Base-by-base conservation (phyloP, 768 basidiomycete species). In the Kwoniella bestiolae region DNA sequence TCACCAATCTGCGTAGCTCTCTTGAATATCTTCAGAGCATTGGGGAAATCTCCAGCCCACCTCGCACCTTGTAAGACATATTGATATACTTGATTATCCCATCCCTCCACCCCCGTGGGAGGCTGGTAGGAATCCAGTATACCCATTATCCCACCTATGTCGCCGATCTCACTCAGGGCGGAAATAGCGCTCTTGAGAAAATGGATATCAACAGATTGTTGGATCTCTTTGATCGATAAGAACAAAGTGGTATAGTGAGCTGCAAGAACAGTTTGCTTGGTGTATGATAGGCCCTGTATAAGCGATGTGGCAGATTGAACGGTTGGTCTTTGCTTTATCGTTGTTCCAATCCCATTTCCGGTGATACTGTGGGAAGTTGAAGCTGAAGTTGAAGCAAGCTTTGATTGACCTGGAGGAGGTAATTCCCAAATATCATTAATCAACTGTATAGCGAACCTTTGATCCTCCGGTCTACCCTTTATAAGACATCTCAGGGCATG, bases 31-130 rank as follows among this genome's bases (percentile, higher is more conserved):
- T 28, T 38, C 34, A 73, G 12, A 28, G 70, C 73, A 8, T 62
- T 44, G 3, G 66, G 50, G 65, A 69, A 75, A 52, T 79, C 75
- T 12, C 61, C 57, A n/a, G 71, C 68, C 70, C 73, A 76, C 41
- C 70, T 55, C 1, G 71, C 66, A 29, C 71, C 70, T 35, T 65
- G 68, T 26, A 79, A 59, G 5, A 68, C 70, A 29, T 67, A 62
- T 21, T 57, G 53, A 68, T 70, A 79, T 6, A 66, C 46, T 12
- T 55, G 29, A 5, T 49, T 18, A n/a, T 67, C 57, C 73, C 73
- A 76, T n/a, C 58, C 69, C 12, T 60, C 56, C 8, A 25, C n/a
- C 28, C 62, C 55, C n/a, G 56, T 60, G 31, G 66, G 44, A 18
- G 69, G 55, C 25, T 72, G 72, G 47, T 68, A 63, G 14, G 46